A percentile compares a stretch with the other conserved stretches of the same genome.
These are phyloP conservation scores for Scutellaria barbata DNA, from an alignment of 257 asterid genomes.

Conservation along the genomic window DNA sequence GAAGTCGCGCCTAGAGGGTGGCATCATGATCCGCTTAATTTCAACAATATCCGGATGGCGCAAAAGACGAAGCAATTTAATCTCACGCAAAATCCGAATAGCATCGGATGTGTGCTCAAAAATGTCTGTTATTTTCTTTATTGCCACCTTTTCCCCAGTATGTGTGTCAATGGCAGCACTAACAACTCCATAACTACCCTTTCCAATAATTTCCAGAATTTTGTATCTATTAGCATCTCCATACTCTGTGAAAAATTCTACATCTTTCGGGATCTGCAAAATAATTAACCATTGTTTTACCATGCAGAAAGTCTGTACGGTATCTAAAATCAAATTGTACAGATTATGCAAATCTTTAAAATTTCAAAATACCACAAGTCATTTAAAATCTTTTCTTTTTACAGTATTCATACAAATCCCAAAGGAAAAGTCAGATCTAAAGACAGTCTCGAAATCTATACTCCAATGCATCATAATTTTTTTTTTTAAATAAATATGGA, in stretches of 20 bases:
- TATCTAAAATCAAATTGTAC: not conserved
- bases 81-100: slow-evolving; percentile 80
- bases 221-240: slow-evolving; percentile 88
- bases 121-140: slow-evolving; percentile 84
- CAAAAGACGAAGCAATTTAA: slow-evolving; percentile 82
- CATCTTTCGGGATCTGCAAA: slow-evolving; percentile 66
- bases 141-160: slow-evolving; percentile 90
- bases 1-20: slow-evolving; percentile 86
- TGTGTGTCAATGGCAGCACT: slow-evolving; percentile 90
- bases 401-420: not conserved
- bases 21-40: slow-evolving; percentile 87
- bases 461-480: not conserved
- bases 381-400: not conserved
- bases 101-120: slow-evolving; percentile 92
- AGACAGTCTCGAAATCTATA: slow-evolving; percentile 1
- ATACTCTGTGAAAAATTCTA: slow-evolving; percentile 78
- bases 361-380: slow-evolving; percentile 2
- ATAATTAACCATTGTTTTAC: slow-evolving; percentile 29
- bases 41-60: slow-evolving; percentile 94
- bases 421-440: slow-evolving; percentile 22
- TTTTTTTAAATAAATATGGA: not conserved
- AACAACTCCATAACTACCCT: slow-evolving; percentile 96
- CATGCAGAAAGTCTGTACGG: not conserved
- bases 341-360: not conserved
- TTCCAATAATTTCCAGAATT: slow-evolving; percentile 84